A percentile compares a stretch with the other conserved stretches of the same genome.
Evolutionary conservation across 495 filamentous ascomycete species (phyloP).

Genomic region (Diplogelasinospora grovesii): DNA sequence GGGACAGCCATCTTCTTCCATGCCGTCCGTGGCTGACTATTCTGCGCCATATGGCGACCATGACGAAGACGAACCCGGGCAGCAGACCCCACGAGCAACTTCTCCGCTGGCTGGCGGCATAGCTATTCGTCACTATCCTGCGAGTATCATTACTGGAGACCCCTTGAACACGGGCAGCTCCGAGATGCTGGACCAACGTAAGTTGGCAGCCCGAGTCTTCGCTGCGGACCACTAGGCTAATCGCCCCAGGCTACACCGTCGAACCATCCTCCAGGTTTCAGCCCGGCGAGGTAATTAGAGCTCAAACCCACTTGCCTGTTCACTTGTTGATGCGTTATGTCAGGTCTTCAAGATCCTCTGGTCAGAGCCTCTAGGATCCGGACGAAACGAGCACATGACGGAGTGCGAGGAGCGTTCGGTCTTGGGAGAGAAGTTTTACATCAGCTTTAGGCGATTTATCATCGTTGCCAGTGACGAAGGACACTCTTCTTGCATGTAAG

Average conservation of each 20-base stretch:
- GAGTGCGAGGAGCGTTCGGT: constrained; percentile 19
- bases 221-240: background rate
- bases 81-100: constrained; percentile 7
- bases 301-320: too few relatives aligned
- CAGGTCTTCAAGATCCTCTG: constrained; percentile 44
- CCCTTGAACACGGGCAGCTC: background rate
- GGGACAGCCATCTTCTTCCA: background rate
- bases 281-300: constrained; percentile 32
- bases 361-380: constrained; percentile 37
- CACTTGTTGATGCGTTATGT: too few relatives aligned
- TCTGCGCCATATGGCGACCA: background rate
- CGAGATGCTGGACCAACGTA: constrained; percentile 1
- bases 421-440: constrained; percentile 31
- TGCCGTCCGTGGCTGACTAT: too few relatives aligned
- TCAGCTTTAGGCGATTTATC: constrained; percentile 40
- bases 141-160: background rate
- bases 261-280: constrained; percentile 34
- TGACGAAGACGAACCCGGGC: constrained; percentile 4
- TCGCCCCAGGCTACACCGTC: constrained; percentile 30
- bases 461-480: constrained; percentile 42
- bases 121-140: background rate
- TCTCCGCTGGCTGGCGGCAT: background rate
- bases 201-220: background rate
- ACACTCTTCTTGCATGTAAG: constrained; percentile 45
- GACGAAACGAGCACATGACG: constrained; percentile 23